Evolutionary conservation across 2,329 filamentous ascomycete genomes (phyloP).

Genomic region (Neospermospora avenae): DNA sequence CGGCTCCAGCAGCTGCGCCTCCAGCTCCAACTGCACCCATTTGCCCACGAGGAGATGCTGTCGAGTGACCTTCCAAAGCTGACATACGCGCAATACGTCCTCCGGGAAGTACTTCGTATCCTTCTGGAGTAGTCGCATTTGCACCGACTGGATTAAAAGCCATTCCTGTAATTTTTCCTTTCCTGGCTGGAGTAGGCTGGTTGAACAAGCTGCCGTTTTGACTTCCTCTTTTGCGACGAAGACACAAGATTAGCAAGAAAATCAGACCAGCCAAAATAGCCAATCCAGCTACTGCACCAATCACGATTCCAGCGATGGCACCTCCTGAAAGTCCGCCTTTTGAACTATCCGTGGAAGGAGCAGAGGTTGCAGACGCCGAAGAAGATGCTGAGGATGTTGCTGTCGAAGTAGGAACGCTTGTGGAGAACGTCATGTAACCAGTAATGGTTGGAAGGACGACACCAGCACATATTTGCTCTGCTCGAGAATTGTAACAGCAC

Average conservation of each 20-base stretch:
- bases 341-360: conserved; percentile 12
- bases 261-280: conserved; percentile 66
- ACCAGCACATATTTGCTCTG: conserved; percentile 67
- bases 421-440: conserved; percentile 62
- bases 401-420: conserved; percentile 47
- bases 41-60: conserved; percentile 48
- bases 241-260: conserved; percentile 50
- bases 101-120: conserved; percentile 75
- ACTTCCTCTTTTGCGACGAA: conserved; percentile 54
- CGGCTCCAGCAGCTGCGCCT: conserved; percentile 45
- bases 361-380: conserved; percentile 16
- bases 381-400: conserved; percentile 32
- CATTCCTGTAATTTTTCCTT: conserved; percentile 43
- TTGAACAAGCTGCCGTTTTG: conserved; percentile 79
- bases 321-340: conserved; percentile 67
- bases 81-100: conserved; percentile 95
- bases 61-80: conserved; percentile 75
- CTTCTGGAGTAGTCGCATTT: conserved; percentile 39
- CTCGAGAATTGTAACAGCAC: conserved; percentile 82
- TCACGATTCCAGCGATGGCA: conserved; percentile 83
- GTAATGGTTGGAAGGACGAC: conserved; percentile 77
- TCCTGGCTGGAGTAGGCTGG: conserved; percentile 67
- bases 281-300: conserved; percentile 72
- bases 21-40: conserved; percentile 31
- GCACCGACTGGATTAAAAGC: conserved; percentile 39